phyloP scores from a whole-genome alignment of 2,329 filamentous ascomycete species.

The Exserohilum rostratum region DNA sequence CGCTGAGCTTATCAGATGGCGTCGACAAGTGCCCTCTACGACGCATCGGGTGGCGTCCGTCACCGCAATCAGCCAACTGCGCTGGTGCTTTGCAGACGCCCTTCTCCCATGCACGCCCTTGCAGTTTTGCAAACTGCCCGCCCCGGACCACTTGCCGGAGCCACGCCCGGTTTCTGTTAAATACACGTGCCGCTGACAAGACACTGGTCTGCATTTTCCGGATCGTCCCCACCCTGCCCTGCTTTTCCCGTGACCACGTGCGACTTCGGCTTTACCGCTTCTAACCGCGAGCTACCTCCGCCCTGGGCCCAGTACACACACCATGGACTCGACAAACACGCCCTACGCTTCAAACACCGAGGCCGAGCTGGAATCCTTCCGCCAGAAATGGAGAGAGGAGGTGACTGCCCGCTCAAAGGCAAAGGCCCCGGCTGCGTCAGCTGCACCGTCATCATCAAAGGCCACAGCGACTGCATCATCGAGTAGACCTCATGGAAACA shows the following conservation, averaged over 20 bases:
- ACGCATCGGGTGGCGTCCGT: conserved; percentile 11
- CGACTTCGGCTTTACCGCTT: conserved; percentile 39
- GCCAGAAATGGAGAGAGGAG: conserved; percentile 84
- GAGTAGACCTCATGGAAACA: conserved; percentile 30
- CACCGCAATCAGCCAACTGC: conserved; percentile 12
- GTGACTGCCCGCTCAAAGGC: conserved; percentile 62
- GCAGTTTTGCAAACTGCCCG: background rate
- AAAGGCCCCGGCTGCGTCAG: conserved; percentile 25
- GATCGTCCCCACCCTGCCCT: conserved; percentile 6
- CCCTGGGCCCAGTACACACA: conserved; percentile 12
- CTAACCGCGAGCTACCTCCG: conserved; percentile 31
- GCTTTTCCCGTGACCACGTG: conserved; percentile 16
- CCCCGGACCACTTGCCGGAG: too few relatives aligned
- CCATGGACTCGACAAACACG: conserved; percentile 26
- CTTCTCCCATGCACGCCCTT: conserved; percentile 7
- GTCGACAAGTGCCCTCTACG: conserved; percentile 9
- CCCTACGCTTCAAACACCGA: conserved; percentile 49
- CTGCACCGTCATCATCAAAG: conserved; percentile 1
- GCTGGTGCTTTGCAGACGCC: conserved; percentile 3
- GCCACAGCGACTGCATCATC: conserved; percentile 22
- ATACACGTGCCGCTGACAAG: background rate
- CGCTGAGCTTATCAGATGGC: conserved; percentile 34
- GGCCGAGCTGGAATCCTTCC: conserved; percentile 83
- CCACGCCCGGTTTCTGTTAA: conserved; percentile 3
- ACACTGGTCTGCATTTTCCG: background rate